Evolutionary conservation across 805 yeast species (phyloP).

Genomic region (Wickerhamomyces hampshirensis): DNA sequence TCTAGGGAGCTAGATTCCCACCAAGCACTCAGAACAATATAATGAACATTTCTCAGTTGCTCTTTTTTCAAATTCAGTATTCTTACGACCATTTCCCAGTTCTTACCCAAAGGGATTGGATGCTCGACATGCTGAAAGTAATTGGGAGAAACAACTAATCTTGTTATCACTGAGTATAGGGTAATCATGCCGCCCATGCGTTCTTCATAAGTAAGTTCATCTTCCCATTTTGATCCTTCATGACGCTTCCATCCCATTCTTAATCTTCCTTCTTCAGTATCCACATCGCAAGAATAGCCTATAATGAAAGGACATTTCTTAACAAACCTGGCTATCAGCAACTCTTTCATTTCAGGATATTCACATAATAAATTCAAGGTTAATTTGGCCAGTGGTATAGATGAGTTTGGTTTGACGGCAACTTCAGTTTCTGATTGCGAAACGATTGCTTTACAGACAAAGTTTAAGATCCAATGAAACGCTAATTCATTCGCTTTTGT

Average conservation of each 20-base stretch:
- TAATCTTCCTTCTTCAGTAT: constrained; percentile 74
- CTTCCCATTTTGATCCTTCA: constrained; percentile 37
- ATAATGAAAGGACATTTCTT: constrained; percentile 88
- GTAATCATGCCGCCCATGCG: constrained; percentile 83
- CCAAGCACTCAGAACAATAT: constrained; percentile 71
- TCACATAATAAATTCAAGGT: constrained; percentile 48
- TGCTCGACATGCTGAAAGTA: constrained; percentile 31
- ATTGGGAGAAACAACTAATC: constrained; percentile 33
- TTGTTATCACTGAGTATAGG: constrained; percentile 71
- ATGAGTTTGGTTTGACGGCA: constrained; percentile 68
- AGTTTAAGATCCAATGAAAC: constrained; percentile 72
- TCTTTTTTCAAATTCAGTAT: constrained; percentile 51
- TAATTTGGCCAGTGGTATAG: constrained; percentile 73
- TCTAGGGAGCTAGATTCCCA: constrained; percentile 79
- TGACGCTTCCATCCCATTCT: constrained; percentile 85
- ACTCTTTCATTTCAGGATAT: constrained; percentile 38
- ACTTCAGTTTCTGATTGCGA: constrained; percentile 94
- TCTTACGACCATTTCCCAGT: constrained; percentile 76
- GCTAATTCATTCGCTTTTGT: constrained; percentile 48
- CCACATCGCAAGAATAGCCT: constrained; percentile 72
- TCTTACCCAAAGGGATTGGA: constrained; percentile 51
- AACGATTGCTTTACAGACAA: constrained; percentile 78
- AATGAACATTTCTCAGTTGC: constrained; percentile 63
- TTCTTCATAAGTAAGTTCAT: constrained; percentile 71
- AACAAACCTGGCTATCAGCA: constrained; percentile 68